phyloP scores from a whole-genome alignment of 2,329 filamentous ascomycete species.

The Metarhizium anisopliae region DNA sequence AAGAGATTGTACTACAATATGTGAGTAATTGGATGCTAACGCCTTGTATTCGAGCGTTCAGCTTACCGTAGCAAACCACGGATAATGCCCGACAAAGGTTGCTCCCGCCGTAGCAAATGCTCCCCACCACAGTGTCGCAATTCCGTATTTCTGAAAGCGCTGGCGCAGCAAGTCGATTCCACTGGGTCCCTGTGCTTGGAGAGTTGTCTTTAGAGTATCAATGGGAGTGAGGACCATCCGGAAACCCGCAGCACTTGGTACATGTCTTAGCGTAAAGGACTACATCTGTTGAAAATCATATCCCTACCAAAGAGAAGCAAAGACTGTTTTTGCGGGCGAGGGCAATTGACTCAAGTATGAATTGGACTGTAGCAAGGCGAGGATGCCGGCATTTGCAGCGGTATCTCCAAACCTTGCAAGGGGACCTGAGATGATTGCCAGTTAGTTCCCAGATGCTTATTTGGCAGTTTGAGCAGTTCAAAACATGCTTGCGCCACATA shows the following conservation, averaged over 20 bases:
- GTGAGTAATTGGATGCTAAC: too few relatives aligned
- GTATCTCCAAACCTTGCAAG: constrained; percentile 38
- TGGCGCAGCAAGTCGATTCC: constrained; percentile 33
- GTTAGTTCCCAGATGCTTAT: too few relatives aligned
- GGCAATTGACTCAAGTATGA: constrained; percentile 33
- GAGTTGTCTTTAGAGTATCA: constrained; percentile 40
- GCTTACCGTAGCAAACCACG: constrained; percentile 38
- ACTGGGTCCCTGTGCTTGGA: constrained; percentile 35
- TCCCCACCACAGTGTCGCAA: constrained; percentile 41
- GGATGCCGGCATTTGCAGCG: constrained; percentile 39
- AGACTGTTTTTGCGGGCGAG: constrained; percentile 33
- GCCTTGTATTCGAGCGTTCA: background rate
- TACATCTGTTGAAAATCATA: background rate
- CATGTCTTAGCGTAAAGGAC: background rate
- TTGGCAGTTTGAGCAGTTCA: too few relatives aligned
- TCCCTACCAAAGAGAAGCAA: constrained; percentile 33
- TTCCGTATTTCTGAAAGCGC: constrained; percentile 32
- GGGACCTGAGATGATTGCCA: constrained; percentile 22
- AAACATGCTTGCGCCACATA: constrained; percentile 3
- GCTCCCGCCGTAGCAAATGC: constrained; percentile 38
- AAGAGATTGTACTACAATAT: constrained; percentile 32
- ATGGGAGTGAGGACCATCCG: constrained; percentile 39
- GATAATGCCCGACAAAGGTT: constrained; percentile 39
- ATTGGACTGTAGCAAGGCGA: constrained; percentile 37
- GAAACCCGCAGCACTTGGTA: constrained; percentile 32